Evolutionary conservation across 306 rosid genomes (phyloP), one percentile per base, ranked within the genome.

Genomic region (Herpetospermum pedunculosum): DNA sequence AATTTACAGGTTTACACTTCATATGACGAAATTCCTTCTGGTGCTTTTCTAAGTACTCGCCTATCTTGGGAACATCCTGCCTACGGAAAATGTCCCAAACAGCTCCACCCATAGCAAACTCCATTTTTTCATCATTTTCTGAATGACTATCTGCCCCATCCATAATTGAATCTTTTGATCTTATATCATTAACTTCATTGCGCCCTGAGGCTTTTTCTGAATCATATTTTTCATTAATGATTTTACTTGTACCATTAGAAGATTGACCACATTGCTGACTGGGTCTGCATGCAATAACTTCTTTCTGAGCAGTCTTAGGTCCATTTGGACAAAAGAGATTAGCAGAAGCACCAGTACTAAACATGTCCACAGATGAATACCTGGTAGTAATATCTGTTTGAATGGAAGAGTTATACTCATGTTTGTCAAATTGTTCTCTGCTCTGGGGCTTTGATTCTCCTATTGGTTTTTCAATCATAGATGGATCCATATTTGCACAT

Each of bases 61-160:
- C 79, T 79, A 87, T 68, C 81, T 87, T 89, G 14, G 96, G 88
- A 46, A 84, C 89, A 48, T 89, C 96, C 82, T 89, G 84, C 74
- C 86, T 76, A 13, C 96, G 90, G 72, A 89, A 89, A 73, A 85
- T 89, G 72, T 89, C 96, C 92, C 96, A 85, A 78, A 89, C 88
- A 78, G 96, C 92, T 34, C 89, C 90, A 48, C 92, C 85, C 35
- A 62, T 75, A 72, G 46, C 78, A 73, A 34, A 64, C 43, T 81
- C 75, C 52, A 77, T 59, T 19, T 50, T 75, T 47, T 64, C 82
- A 44, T 64, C 73, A 75, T 62, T 73, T 72, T 81, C 73, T 14
- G 75, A 38, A 57, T 84, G 82, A 78, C 78, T 77, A 70, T 74
- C 74, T 67, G 40, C 48, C 30, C 18, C 15, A 25, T 60, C 59